Evolutionary conservation across 108 stramenopile species (phyloP).

Genomic region (Skeletonema costatum): DNA sequence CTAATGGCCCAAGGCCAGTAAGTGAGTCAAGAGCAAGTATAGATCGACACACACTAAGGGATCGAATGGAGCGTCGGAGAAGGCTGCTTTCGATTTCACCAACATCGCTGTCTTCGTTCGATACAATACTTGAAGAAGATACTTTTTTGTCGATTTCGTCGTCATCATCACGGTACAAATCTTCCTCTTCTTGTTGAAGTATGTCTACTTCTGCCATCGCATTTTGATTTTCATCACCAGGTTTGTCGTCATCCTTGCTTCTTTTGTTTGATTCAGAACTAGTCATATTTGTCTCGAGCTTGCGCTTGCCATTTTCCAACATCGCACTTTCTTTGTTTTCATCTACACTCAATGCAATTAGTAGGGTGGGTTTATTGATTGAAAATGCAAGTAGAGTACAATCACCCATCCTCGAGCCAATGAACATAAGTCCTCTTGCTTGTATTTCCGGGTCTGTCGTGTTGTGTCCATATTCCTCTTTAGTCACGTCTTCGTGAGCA

Average conservation of each 20-base stretch:
- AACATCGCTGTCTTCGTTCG: background rate
- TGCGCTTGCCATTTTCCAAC: slow-evolving; percentile 23
- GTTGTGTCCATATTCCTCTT: slow-evolving; percentile 14
- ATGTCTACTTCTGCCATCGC: background rate
- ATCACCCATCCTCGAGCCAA: slow-evolving; percentile 85
- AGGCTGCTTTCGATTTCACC: slow-evolving; percentile 2
- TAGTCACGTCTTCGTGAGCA: background rate
- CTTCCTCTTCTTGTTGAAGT: background rate
- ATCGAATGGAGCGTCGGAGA: slow-evolving; percentile 16
- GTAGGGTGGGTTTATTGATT: slow-evolving; percentile 43
- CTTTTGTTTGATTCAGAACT: slow-evolving; percentile 34
- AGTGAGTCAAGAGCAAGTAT: slow-evolving; percentile 73
- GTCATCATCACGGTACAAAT: slow-evolving; percentile 5
- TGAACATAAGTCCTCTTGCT: slow-evolving; percentile 69
- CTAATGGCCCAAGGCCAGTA: slow-evolving; percentile 80
- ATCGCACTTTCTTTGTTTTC: slow-evolving; percentile 1
- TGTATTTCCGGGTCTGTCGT: slow-evolving; percentile 9
- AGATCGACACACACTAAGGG: slow-evolving; percentile 47
- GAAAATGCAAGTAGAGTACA: slow-evolving; percentile 78
- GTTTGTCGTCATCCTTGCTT: slow-evolving; percentile 59
- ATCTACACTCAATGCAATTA: slow-evolving; percentile 29
- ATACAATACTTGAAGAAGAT: slow-evolving; percentile 9
- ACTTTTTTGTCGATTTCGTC: slow-evolving; percentile 24
- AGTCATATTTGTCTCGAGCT: slow-evolving; percentile 18
- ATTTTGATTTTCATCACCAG: slow-evolving; percentile 19